Base-by-base conservation (phyloP, 148 eudicot genomes). In the Amaranthus hypochondriacus region DNA sequence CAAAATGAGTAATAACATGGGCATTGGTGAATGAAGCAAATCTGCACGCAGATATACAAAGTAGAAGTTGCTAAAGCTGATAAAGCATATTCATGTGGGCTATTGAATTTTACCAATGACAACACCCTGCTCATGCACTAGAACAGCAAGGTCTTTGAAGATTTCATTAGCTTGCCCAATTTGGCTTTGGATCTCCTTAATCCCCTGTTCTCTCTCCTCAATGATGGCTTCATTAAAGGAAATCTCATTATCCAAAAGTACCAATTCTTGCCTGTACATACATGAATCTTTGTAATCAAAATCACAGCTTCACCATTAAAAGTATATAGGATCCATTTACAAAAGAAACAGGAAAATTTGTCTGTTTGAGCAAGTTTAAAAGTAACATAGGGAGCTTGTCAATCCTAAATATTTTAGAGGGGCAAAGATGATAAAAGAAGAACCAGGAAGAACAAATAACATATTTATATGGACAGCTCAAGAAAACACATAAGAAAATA, bases 161-260 rank as follows among this genome's bases (percentile, higher is more conserved):
- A 89, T 88, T 78, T 89, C 94, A 78, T 85, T 89, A 48, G 81
- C 89, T 85, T 89, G 78, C 46, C 94, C 91, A 76, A 89, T 89
- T 81, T 89, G 89, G 70, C 84, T 60, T 78, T 89, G 88, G 77
- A 89, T 83, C 68, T 89, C 94, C 81, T 67, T 78, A 44, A 89
- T 83, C 65, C 92, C 92, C 60, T 87, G 92, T 21, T 89, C 92
- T 61, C 92, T 87, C 69, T 88, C 92, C 71, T 86, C 92, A 61
- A 88, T 78, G 74, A 88, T 86, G 18, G 89, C 88, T 76, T 88
- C 92, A 69, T 89, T 89, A 77, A 89, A 89, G 28, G 81, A 79
- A 78, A 89, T 79, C 83, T 89, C 92, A 83, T 89, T 89, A 70
- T 86, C 92, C 69, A 89, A 78, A 64, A 87, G 86, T 66, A 83